Conservation (phyloP, 768 basidiomycete species). For the Chlorophyllum brunneum region DNA sequence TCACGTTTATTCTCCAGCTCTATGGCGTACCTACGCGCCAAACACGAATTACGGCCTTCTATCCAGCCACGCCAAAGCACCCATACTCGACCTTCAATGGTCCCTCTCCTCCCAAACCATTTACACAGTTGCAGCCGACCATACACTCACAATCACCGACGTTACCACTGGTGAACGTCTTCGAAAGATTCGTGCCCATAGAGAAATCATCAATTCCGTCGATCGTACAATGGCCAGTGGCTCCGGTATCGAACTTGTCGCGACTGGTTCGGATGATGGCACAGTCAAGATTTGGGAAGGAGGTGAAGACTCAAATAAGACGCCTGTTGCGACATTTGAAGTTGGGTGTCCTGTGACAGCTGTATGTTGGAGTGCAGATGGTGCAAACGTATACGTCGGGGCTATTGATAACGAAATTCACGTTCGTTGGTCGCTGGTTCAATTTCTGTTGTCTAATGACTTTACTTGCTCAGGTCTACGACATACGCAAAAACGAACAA, state of each 20-base stretch:
- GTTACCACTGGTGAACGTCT: conserved; percentile 80
- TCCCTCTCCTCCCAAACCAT: conserved; percentile 68
- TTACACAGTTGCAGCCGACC: conserved; percentile 90
- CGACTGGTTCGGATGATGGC: conserved; percentile 90
- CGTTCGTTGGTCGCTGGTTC: conserved; percentile 42
- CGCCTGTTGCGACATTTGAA: conserved; percentile 76
- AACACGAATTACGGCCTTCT: conserved; percentile 92
- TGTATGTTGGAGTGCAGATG: conserved; percentile 92
- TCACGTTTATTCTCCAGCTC: conserved; percentile 38
- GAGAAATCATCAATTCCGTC: conserved; percentile 86
- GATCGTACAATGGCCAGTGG: conserved; percentile 85
- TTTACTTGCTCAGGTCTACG: conserved; percentile 62
- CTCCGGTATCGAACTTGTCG: conserved; percentile 79
- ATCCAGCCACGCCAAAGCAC: conserved; percentile 80
- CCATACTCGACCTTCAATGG: conserved; percentile 92
- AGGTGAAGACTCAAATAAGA: conserved; percentile 67
- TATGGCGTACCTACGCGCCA: conserved; percentile 90
- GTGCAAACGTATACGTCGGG: conserved; percentile 83
- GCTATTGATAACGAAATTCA: conserved; percentile 96
- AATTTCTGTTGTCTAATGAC: not conserved
- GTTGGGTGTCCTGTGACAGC: conserved; percentile 88
- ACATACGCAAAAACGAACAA: conserved; percentile 80
- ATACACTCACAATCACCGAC: conserved; percentile 72
- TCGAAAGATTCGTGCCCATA: conserved; percentile 82
- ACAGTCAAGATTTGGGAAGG: conserved; percentile 92